Evolutionary conservation across 1,284 basidiomycete species (phyloP).

Genomic region (Ganoderma lucidum): DNA sequence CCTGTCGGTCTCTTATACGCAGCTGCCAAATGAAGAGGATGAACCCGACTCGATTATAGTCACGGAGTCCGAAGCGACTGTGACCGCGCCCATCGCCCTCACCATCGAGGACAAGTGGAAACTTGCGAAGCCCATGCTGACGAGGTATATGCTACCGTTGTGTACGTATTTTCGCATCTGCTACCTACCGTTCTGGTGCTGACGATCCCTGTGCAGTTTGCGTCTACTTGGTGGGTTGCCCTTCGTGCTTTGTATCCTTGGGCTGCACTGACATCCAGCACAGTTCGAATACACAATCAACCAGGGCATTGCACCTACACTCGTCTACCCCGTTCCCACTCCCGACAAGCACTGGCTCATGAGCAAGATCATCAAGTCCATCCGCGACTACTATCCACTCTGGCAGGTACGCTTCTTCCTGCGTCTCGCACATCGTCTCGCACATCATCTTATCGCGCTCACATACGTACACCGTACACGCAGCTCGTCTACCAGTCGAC

Average conservation of each 20-base stretch:
- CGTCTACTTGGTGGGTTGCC: constrained; percentile 73
- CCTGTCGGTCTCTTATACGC: constrained; percentile 56
- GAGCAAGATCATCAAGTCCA: constrained; percentile 81
- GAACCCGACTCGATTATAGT: constrained; percentile 19
- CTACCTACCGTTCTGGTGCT: constrained; percentile 2
- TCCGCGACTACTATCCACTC: constrained; percentile 95
- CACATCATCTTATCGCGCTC: neutral
- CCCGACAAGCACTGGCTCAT: constrained; percentile 66
- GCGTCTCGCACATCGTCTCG: neutral
- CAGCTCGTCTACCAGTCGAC: constrained; percentile 90
- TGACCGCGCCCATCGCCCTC: constrained; percentile 54
- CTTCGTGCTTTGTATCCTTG: neutral
- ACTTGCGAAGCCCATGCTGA: constrained; percentile 76
- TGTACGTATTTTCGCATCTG: constrained; percentile 56
- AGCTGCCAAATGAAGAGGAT: constrained; percentile 55
- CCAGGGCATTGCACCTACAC: constrained; percentile 91
- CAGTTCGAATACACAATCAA: constrained; percentile 95
- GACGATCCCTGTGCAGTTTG: constrained; percentile 56
- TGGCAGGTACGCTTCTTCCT: constrained; percentile 72
- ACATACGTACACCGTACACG: neutral
- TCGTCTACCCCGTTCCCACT: constrained; percentile 88
- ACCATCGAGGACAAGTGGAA: constrained; percentile 77
- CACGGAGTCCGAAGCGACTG: constrained; percentile 14
- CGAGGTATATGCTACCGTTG: constrained; percentile 83
- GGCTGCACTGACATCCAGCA: neutral